Base-by-base conservation (phyloP, 495 filamentous ascomycete species). In the Pyrenopolyporus hunteri region DNA sequence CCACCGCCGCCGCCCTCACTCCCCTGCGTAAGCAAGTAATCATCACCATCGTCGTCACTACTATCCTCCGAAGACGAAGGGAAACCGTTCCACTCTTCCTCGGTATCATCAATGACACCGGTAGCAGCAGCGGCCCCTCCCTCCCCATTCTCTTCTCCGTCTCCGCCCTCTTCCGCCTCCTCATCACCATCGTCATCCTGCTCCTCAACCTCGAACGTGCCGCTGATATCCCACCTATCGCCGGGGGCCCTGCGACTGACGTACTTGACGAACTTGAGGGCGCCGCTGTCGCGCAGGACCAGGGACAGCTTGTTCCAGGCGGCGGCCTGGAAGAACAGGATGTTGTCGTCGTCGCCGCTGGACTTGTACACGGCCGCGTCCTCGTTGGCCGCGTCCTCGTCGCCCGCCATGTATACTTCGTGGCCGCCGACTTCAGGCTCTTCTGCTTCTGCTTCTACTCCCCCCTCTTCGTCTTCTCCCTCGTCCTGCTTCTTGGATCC, bases 191-290 rank as follows among this genome's bases (percentile, higher is more conserved):
- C 78, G 10, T 73, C 75, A n/a, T 74, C 75, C 20, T 70, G 48
- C 37, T 75, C 70, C 40, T 74, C 74, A 1, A 89, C 85, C 51
- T 82, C 82, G 70, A 82, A 88, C 13, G 76, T 86, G 1, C 86
- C 95, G 31, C 82, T 83, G 23, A 97, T 76, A 78, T 99, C 94
- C 93, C 93, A 99, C 31, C 94, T 82, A 74, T 97, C 95, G 11
- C 94, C 93, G 68, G 83, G 83, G 3, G 94, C 93, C 26, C 76
- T 81, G 11, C 77, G 79, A 77, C 89, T 93, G 31, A 98, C 89
- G 73, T 97, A 99, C 80, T 98, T 99, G 68, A 97, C 92, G 70
- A 98, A 98, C 75, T 88, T 85, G 67, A 98, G 80, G 6, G 89
- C 87, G 6, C 90, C 92, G 46, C 82, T 83, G 70, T 99, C 94